Conservation (phyloP, 2,329 filamentous ascomycete species). For the Ambrosiella xylebori region DNA sequence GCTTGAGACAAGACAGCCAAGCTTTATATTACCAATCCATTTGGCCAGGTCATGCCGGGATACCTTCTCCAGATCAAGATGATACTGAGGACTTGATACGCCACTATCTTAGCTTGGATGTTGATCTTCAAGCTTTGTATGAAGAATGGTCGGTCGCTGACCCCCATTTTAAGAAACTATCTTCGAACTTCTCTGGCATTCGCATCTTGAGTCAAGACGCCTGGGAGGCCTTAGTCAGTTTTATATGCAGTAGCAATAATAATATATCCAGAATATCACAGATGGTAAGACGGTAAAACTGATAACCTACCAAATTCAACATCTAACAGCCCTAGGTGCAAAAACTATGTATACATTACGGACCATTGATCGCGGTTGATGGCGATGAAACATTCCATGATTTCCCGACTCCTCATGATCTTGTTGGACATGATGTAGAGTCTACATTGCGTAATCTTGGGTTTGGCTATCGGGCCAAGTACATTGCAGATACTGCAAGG, state of each 20-base stretch:
- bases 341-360: constrained; percentile 78
- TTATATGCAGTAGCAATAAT: constrained; percentile 98
- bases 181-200: constrained; percentile 74
- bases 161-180: constrained; percentile 73
- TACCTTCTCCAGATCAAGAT: constrained; percentile 25
- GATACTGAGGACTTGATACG: constrained; percentile 58
- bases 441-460: constrained; percentile 62
- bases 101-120: constrained; percentile 72
- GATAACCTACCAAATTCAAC: not conserved
- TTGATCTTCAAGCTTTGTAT: constrained; percentile 64
- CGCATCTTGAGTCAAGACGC: constrained; percentile 87
- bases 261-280: constrained; percentile 89
- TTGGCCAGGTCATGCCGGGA: constrained; percentile 26
- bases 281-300: constrained; percentile 43
- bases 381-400: constrained; percentile 63
- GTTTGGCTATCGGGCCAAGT: constrained; percentile 89
- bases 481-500: constrained; percentile 70
- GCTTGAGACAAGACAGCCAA: constrained; percentile 63
- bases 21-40: constrained; percentile 66
- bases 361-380: constrained; percentile 54
- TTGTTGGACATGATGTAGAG: constrained; percentile 65
- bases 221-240: constrained; percentile 85
- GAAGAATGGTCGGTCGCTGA: constrained; percentile 74
- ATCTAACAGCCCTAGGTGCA: constrained; percentile 36
- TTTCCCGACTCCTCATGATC: constrained; percentile 59